Evolutionary conservation across 164 flowering plant species (phyloP).

Genomic region (Liquidambar formosana): DNA sequence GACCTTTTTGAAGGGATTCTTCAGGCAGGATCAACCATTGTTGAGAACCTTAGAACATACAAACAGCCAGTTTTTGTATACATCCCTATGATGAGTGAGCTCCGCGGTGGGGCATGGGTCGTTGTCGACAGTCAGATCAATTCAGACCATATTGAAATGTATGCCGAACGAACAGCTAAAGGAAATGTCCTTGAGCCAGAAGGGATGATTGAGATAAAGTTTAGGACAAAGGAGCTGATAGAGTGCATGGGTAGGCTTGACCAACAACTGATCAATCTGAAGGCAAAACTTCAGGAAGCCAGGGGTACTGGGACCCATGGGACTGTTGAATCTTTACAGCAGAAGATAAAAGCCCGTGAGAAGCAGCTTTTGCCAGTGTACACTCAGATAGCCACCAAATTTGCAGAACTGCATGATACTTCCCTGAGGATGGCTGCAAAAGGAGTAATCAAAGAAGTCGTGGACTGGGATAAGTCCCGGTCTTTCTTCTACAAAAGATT

Average conservation of each 20-base stretch:
- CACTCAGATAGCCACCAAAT: constrained; percentile 93
- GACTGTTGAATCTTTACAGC: constrained; percentile 47
- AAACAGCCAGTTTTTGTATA: constrained; percentile 93
- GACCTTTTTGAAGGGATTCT: constrained; percentile 99
- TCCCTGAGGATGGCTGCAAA: constrained; percentile 97
- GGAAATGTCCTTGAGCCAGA: constrained; percentile 99
- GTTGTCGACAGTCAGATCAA: constrained; percentile 92
- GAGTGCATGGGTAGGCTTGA: constrained; percentile 98
- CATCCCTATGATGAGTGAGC: constrained; percentile 97
- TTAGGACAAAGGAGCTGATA: constrained; percentile 70
- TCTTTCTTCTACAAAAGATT: constrained; percentile 81
- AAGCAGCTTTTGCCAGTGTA: constrained; percentile 85
- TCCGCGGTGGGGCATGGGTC: constrained; percentile 99
- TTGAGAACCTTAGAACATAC: constrained; percentile 94
- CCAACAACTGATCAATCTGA: constrained; percentile 59
- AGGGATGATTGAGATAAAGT: constrained; percentile 97
- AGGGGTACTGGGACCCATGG: constrained; percentile 28
- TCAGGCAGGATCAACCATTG: constrained; percentile 98
- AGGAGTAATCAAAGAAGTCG: constrained; percentile 79
- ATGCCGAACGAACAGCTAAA: constrained; percentile 87
- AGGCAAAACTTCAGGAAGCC: constrained; percentile 62
- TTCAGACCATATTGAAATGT: constrained; percentile 95
- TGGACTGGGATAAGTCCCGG: constrained; percentile 75
- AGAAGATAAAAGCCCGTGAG: constrained; percentile 75
- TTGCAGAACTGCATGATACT: constrained; percentile 96